These are phyloP conservation scores for Psilocybe mexicana DNA, from an alignment of 1,284 basidiomycete species.

Conservation along the genomic window DNA sequence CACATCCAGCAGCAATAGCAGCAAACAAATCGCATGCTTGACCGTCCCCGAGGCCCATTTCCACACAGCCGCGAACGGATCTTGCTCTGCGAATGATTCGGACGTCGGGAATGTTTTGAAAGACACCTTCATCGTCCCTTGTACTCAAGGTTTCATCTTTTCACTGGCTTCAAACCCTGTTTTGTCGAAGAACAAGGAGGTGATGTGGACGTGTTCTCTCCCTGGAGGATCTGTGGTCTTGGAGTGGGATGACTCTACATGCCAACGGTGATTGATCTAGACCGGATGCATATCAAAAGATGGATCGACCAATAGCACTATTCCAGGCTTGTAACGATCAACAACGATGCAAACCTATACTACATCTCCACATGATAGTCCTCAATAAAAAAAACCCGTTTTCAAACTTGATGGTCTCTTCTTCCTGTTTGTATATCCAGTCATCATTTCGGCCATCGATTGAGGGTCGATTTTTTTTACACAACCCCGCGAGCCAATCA, in stretches of 20 bases:
- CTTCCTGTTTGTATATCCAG: too few relatives aligned
- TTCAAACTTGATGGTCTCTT: too few relatives aligned
- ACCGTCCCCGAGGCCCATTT: conserved; percentile 7
- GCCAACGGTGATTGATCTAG: too few relatives aligned
- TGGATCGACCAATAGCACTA: too few relatives aligned
- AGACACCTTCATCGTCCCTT: conserved; percentile 16
- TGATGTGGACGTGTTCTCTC: conserved; percentile 33
- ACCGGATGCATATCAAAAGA: too few relatives aligned
- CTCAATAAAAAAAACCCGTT: too few relatives aligned
- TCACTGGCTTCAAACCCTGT: background rate
- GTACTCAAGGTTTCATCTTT: conserved; percentile 14
- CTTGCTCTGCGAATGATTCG: background rate
- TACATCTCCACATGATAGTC: too few relatives aligned
- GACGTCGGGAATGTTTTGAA: conserved; percentile 1
- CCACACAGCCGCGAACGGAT: background rate
- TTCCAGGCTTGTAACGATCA: too few relatives aligned
- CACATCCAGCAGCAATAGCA: background rate
- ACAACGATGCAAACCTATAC: too few relatives aligned
- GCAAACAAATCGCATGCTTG: conserved; percentile 4
- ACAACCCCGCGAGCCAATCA: too few relatives aligned
- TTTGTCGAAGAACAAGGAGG: background rate
- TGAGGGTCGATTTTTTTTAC: too few relatives aligned
- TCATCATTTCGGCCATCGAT: too few relatives aligned
- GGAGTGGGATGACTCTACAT: conserved; percentile 13
- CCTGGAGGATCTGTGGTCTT: conserved; percentile 53